Base-by-base conservation (phyloP, 2,329 filamentous ascomycete species). In the Claviceps sp. region DNA sequence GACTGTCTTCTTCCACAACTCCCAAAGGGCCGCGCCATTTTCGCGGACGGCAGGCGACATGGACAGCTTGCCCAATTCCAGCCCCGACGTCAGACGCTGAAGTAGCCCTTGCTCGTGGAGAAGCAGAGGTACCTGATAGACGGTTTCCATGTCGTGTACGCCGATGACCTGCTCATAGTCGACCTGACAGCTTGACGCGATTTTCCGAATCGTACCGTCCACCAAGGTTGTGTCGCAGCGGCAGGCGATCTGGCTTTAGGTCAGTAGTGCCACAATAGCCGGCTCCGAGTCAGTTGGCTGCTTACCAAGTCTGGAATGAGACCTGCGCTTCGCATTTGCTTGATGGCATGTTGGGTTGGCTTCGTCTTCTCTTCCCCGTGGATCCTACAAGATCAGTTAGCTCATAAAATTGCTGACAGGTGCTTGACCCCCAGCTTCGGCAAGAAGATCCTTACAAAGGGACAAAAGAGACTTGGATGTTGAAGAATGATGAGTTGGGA, bases 321-420 rank as follows among this genome's bases (percentile, higher is more conserved):
- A 63, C 89, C 89, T 56, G 86, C 85, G 63, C 86, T 90, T 56
- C 91, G 84, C 56, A 90, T 83, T 61, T 86, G 81, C 63, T 84
- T 84, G 61, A 97, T 88, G 26, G 91, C 88, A 61, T 88, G 82
- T 67, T 98, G 93, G 0, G 93, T 98, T 0, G 93, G 93, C 72
- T 97, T 97, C 9, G 90, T 97, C 79, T 97, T 97, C 68, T 95
- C 83, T 73, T 97, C 78, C 43, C 77, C 77, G 53, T 77, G 58
- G 30, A 60, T 61, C 8, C 58, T 57, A 41, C 20, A 22, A n/a
- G 5, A 67, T 34, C 7, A 22, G 37, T 34, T 13, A 9, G 22
- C 7, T 55, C 26, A 48, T 3, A 47, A 24, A 24, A 42, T 26
- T n/a, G n/a, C 40, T 16, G 38, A 20, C n/a, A 43, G 24, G 24